Conservation (phyloP, 1,284 basidiomycete species). For the Hymenochaete sp. region DNA sequence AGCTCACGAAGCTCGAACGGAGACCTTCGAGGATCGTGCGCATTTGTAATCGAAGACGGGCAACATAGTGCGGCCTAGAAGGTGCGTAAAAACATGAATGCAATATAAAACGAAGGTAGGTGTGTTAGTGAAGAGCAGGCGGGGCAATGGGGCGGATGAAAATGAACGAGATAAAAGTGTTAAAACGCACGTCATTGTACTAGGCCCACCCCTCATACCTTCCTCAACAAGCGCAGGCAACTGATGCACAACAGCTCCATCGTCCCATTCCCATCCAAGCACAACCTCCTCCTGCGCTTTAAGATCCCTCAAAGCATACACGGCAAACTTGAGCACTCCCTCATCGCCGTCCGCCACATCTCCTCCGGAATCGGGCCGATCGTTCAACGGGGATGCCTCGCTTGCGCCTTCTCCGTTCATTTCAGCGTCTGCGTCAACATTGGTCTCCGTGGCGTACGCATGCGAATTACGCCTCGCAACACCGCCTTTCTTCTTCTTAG, state of each 20-base stretch:
- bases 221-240: slow-evolving; percentile 61
- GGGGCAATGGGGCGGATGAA: slow-evolving; percentile 43
- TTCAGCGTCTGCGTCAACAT: slow-evolving; percentile 10
- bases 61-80: slow-evolving; percentile 40
- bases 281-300: slow-evolving; percentile 81
- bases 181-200: slow-evolving; percentile 18
- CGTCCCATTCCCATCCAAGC: slow-evolving; percentile 95
- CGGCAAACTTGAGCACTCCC: slow-evolving; percentile 61
- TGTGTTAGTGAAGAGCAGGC: slow-evolving; percentile 20
- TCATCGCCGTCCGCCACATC: slow-evolving; percentile 30
- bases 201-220: slow-evolving; percentile 14
- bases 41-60: slow-evolving; percentile 54
- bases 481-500: too few species aligned
- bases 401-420: slow-evolving; percentile 4
- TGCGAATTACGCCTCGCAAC: background rate
- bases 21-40: slow-evolving; percentile 66
- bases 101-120: slow-evolving; percentile 8
- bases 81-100: too few species aligned
- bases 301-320: slow-evolving; percentile 78
- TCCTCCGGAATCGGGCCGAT: too few species aligned
- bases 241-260: slow-evolving; percentile 79
- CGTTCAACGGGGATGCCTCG: background rate
- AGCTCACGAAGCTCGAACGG: slow-evolving; percentile 66
- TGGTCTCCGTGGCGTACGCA: background rate
- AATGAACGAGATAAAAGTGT: background rate